These are phyloP conservation scores for Colletotrichum sojae DNA, from an alignment of 2,329 filamentous ascomycete genomes.

Conservation along the genomic window DNA sequence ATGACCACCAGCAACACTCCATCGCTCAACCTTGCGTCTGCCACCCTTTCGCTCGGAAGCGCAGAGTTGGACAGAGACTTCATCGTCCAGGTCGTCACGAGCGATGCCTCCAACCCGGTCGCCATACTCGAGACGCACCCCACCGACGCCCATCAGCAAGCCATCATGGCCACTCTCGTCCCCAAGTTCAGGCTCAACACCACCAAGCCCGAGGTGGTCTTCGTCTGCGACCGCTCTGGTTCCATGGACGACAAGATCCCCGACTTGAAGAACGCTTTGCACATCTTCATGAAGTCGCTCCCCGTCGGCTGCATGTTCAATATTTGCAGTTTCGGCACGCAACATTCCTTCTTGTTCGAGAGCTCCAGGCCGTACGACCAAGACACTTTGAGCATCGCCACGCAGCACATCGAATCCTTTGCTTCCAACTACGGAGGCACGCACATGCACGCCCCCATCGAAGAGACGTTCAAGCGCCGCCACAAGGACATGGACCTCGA, in stretches of 20 bases:
- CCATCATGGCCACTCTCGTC: constrained; percentile 79
- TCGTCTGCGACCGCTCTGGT: constrained; percentile 80
- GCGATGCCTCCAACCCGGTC: constrained; percentile 71
- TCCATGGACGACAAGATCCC: constrained; percentile 72
- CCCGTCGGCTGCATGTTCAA: constrained; percentile 77
- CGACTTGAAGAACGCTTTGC: constrained; percentile 68
- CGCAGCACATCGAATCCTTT: constrained; percentile 58
- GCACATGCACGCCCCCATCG: constrained; percentile 63
- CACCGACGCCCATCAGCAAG: constrained; percentile 71
- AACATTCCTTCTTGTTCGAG: constrained; percentile 61
- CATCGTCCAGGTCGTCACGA: constrained; percentile 74
- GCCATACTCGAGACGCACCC: constrained; percentile 78
- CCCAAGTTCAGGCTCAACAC: constrained; percentile 76
- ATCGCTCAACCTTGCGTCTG: constrained; percentile 72
- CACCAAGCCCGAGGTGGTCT: constrained; percentile 74
- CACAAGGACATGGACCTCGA: constrained; percentile 65
- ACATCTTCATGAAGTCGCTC: constrained; percentile 76
- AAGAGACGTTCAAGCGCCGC: constrained; percentile 58
- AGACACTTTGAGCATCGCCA: constrained; percentile 59
- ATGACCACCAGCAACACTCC: constrained; percentile 60
- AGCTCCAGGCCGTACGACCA: constrained; percentile 63
- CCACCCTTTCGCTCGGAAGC: constrained; percentile 67
- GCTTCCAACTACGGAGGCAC: constrained; percentile 67
- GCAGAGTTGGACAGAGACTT: constrained; percentile 75
- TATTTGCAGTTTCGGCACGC: constrained; percentile 75